Evolutionary conservation across 164 flowering plant genomes (phyloP).

Genomic region (Protea cynaroides): DNA sequence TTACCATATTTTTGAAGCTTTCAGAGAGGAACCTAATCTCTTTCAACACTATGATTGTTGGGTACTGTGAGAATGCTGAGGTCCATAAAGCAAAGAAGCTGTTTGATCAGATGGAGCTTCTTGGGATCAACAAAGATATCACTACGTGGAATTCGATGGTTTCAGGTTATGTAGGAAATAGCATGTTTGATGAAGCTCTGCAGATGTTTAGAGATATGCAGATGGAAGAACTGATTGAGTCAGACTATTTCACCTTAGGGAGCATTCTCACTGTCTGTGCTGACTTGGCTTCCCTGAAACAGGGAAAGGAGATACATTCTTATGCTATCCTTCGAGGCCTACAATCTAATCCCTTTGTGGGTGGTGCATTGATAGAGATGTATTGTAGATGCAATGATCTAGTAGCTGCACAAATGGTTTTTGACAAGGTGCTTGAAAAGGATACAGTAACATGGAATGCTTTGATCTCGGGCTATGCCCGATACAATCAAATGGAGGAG

Average conservation of each 20-base stretch:
- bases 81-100: constrained; percentile 40
- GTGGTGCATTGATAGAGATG: constrained; percentile 66
- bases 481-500: constrained; percentile 29
- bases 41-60: constrained; percentile 74
- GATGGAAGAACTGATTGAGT: constrained; percentile 33
- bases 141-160: constrained; percentile 76
- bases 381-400: constrained; percentile 43
- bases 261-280: constrained; percentile 61
- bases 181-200: constrained; percentile 44
- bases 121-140: constrained; percentile 37
- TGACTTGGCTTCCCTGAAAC: constrained; percentile 29
- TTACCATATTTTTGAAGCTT: constrained; percentile 40
- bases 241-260: constrained; percentile 57
- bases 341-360: constrained; percentile 44
- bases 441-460: constrained; percentile 62
- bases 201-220: constrained; percentile 34
- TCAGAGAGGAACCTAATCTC: constrained; percentile 43
- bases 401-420: constrained; percentile 43
- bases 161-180: constrained; percentile 56
- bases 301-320: constrained; percentile 62
- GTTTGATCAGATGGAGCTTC: constrained; percentile 48
- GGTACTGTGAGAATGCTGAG: constrained; percentile 55
- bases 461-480: constrained; percentile 59
- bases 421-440: constrained; percentile 39
- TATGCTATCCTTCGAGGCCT: constrained; percentile 45